These are phyloP conservation scores for Grosmannia huntii DNA, from an alignment of 2,329 filamentous ascomycete genomes.

Conservation along the genomic window DNA sequence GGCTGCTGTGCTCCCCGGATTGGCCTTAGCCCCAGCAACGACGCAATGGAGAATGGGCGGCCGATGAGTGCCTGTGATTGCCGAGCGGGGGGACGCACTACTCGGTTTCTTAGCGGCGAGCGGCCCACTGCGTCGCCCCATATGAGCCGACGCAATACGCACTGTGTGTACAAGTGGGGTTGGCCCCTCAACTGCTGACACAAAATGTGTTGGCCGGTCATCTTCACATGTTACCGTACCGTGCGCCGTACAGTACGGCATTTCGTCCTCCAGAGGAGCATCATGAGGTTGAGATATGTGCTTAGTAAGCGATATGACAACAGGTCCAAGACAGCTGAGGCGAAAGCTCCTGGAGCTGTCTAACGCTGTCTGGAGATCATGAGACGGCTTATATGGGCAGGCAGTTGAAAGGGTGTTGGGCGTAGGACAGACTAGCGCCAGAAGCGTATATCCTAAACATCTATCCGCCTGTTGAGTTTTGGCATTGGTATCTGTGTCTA, in stretches of 20 bases:
- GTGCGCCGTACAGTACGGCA: background rate
- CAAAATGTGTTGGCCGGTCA: background rate
- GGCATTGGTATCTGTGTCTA: background rate
- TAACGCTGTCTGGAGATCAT: background rate
- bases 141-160: background rate
- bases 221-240: background rate
- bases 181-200: background rate
- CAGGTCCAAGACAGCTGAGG: no score
- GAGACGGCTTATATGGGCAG: no score
- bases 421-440: background rate
- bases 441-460: background rate
- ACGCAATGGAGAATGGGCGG: background rate
- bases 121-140: background rate
- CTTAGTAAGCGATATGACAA: no score
- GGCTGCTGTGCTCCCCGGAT: background rate
- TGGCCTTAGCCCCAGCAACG: background rate
- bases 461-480: background rate
- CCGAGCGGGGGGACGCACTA: conserved; percentile 7
- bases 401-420: no score
- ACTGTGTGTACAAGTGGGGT: background rate
- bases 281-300: background rate
- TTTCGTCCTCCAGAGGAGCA: background rate
- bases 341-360: background rate
- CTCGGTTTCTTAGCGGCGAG: background rate
- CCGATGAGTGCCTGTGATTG: conserved; percentile 9